These are phyloP conservation scores for Mycosphaerella sp. DNA, from an alignment of 2,329 filamentous ascomycete genomes.

Conservation along the genomic window DNA sequence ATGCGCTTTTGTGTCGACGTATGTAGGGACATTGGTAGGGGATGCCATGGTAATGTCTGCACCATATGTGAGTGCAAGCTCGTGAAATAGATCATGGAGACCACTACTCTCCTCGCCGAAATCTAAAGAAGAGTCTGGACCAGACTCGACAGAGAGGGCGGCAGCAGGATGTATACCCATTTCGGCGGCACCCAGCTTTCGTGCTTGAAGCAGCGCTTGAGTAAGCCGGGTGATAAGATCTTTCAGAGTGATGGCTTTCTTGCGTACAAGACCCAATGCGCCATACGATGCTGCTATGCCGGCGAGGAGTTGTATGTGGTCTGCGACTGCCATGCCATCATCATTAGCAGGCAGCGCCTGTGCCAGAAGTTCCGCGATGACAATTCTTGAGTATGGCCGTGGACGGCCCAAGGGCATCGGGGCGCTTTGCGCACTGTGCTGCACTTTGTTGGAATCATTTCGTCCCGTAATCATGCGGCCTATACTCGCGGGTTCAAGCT, in stretches of 20 bases:
- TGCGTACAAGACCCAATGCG: slow-evolving; percentile 70
- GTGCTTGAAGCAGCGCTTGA: slow-evolving; percentile 77
- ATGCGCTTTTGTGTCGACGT: slow-evolving; percentile 42
- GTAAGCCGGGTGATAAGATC: slow-evolving; percentile 80
- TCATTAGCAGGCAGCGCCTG: slow-evolving; percentile 23
- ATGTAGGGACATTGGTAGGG: slow-evolving; percentile 7
- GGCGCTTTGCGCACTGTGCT: neutral
- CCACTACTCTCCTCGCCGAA: slow-evolving; percentile 23
- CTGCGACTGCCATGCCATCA: slow-evolving; percentile 33
- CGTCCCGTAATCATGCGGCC: slow-evolving; percentile 7
- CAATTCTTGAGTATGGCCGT: slow-evolving; percentile 11
- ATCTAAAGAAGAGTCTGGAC: slow-evolving; percentile 17
- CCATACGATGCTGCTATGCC: slow-evolving; percentile 85
- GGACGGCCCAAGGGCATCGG: slow-evolving; percentile 3
- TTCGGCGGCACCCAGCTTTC: slow-evolving; percentile 90
- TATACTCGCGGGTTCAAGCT: slow-evolving; percentile 38
- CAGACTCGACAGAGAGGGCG: slow-evolving; percentile 66
- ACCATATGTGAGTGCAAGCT: slow-evolving; percentile 27
- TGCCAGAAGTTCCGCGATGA: slow-evolving; percentile 22
- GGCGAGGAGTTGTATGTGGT: slow-evolving; percentile 63
- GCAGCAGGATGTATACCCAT: slow-evolving; percentile 92
- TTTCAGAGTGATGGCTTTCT: slow-evolving; percentile 83
- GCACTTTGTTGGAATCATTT: neutral
- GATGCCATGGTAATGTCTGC: slow-evolving; percentile 14
- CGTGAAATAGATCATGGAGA: slow-evolving; percentile 23